Conservation (phyloP, 2,329 filamentous ascomycete genomes). For the Epichloe bromicola region DNA sequence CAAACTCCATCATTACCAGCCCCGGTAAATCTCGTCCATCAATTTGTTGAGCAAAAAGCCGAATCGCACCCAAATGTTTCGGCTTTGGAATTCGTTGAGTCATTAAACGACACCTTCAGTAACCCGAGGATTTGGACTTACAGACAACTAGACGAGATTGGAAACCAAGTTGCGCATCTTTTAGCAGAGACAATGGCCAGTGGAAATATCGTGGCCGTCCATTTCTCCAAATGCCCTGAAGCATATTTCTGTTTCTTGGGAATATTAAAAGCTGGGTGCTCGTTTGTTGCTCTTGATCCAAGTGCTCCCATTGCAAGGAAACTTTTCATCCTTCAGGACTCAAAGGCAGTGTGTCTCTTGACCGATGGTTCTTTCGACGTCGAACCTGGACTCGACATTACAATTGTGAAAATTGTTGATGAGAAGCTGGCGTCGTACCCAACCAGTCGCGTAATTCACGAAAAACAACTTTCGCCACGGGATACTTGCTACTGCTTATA, state of each 20-base stretch:
- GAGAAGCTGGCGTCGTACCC: conserved; percentile 14
- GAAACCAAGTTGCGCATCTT: conserved; percentile 59
- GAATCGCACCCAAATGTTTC: conserved; percentile 38
- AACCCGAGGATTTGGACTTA: conserved; percentile 57
- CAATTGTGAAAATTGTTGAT: conserved; percentile 15
- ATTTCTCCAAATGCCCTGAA: conserved; percentile 75
- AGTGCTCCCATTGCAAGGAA: conserved; percentile 60
- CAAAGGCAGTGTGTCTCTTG: conserved; percentile 49
- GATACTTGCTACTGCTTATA: conserved; percentile 74
- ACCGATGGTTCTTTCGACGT: conserved; percentile 26
- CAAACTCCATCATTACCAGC: conserved; percentile 43
- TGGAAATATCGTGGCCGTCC: conserved; percentile 57
- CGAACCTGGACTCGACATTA: not conserved
- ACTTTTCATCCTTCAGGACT: conserved; percentile 66
- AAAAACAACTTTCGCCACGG: conserved; percentile 19
- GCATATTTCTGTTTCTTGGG: conserved; percentile 74
- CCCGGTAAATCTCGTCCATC: conserved; percentile 51
- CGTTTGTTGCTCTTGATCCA: conserved; percentile 70
- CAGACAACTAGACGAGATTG: conserved; percentile 52
- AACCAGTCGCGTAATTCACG: conserved; percentile 5
- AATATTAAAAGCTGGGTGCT: conserved; percentile 68
- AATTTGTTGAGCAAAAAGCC: conserved; percentile 61
- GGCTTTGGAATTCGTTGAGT: conserved; percentile 64
- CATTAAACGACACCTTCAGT: conserved; percentile 33
- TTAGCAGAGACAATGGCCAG: conserved; percentile 36